Conservation (phyloP, 305 asterid genomes). For the Plantago rigida region DNA sequence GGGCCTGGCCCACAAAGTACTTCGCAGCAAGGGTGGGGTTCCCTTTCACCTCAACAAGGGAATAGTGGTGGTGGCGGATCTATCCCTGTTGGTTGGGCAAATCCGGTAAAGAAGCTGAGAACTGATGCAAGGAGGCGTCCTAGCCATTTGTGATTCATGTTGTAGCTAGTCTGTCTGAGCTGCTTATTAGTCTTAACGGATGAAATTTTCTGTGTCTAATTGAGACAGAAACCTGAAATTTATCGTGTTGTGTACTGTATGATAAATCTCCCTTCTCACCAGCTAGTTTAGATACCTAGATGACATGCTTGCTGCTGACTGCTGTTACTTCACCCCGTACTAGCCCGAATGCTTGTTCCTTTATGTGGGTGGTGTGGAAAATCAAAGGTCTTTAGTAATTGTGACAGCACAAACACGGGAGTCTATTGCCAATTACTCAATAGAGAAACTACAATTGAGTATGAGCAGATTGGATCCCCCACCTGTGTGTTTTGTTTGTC, state of each 20-base stretch:
- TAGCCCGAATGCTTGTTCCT: too few relatives aligned
- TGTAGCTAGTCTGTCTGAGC: conserved; percentile 2
- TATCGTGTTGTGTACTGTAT: not conserved
- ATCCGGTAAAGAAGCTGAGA: conserved; percentile 88
- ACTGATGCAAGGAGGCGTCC: conserved; percentile 82
- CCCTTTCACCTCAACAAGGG: conserved; percentile 56
- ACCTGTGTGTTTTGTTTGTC: too few relatives aligned
- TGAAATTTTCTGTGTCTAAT: conserved; percentile 2
- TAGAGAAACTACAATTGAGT: too few relatives aligned
- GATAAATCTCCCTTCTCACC: not conserved
- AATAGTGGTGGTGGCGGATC: conserved; percentile 42
- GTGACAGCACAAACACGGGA: too few relatives aligned
- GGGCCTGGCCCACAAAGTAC: conserved; percentile 14
- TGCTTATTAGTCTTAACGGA: conserved; percentile 4
- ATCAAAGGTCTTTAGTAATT: too few relatives aligned
- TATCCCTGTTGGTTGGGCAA: conserved; percentile 79
- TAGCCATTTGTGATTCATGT: conserved; percentile 49
- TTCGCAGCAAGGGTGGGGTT: conserved; percentile 47
- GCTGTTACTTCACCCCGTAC: too few relatives aligned
- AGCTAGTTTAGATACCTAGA: not conserved
- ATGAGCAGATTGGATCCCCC: too few relatives aligned
- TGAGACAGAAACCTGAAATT: not conserved
- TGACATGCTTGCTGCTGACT: not conserved
- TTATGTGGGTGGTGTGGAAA: too few relatives aligned
- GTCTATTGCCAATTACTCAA: too few relatives aligned